Conservation (phyloP, 495 filamentous ascomycete species). For the Aspergillus baeticus region DNA sequence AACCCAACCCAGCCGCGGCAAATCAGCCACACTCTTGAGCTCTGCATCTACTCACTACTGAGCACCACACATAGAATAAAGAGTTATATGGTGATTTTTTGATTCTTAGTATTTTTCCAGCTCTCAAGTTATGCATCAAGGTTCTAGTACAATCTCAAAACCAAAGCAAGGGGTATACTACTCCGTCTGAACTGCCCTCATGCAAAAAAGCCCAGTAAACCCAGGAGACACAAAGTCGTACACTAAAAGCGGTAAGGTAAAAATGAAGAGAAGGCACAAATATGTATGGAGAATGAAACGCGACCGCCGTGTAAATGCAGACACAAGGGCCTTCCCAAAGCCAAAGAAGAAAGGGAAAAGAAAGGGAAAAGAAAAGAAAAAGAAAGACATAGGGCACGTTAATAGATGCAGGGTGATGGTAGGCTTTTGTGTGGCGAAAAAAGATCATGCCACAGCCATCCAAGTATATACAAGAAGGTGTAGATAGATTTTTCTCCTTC, state of each 20-base stretch:
- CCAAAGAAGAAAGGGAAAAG: neutral
- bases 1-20: conserved; percentile 14
- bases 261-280: conserved; percentile 23
- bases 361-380: conserved; percentile 4
- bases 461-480: conserved; percentile 42
- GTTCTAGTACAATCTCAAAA: conserved; percentile 29
- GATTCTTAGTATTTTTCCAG: conserved; percentile 2
- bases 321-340: conserved; percentile 17
- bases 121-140: conserved; percentile 8
- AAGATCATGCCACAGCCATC: conserved; percentile 19
- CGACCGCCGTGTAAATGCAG: conserved; percentile 32
- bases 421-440: neutral
- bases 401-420: conserved; percentile 13
- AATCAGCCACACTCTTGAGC: conserved; percentile 6
- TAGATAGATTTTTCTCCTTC: neutral
- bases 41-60: neutral
- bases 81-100: neutral
- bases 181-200: conserved; percentile 33
- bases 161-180: conserved; percentile 41
- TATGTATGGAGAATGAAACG: conserved; percentile 23
- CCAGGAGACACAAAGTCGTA: conserved; percentile 16
- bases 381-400: conserved; percentile 20
- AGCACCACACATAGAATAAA: neutral
- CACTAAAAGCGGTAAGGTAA: conserved; percentile 22
- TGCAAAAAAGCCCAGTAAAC: conserved; percentile 32